These are phyloP conservation scores for Monascus ruber DNA, from an alignment of 2,329 filamentous ascomycete species.

Conservation along the genomic window DNA sequence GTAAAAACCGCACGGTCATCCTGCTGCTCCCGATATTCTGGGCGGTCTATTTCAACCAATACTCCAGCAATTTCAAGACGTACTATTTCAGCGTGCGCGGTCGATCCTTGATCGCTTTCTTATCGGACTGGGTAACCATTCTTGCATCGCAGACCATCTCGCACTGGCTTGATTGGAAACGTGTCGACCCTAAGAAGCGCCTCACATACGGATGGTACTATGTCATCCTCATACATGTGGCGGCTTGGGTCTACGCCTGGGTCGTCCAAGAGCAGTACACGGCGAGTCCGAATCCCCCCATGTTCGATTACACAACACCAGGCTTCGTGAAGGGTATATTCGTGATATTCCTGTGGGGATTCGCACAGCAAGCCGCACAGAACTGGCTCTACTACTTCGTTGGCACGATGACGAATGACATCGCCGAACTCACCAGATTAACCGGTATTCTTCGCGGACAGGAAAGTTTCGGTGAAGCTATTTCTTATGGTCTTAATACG, in stretches of 20 bases:
- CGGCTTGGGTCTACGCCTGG: conserved; percentile 44
- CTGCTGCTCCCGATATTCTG: conserved; percentile 35
- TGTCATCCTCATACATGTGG: conserved; percentile 33
- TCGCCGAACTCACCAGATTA: conserved; percentile 17
- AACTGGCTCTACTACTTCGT: conserved; percentile 48
- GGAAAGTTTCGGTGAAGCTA: conserved; percentile 35
- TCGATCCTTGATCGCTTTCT: conserved; percentile 37
- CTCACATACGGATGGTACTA: conserved; percentile 29
- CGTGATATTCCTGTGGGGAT: conserved; percentile 39
- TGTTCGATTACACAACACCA: conserved; percentile 30
- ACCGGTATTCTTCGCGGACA: conserved; percentile 35
- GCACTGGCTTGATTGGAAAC: conserved; percentile 34
- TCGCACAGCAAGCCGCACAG: conserved; percentile 42
- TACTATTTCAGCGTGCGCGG: conserved; percentile 39
- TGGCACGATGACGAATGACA: conserved; percentile 2
- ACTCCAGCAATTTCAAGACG: conserved; percentile 36
- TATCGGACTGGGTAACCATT: conserved; percentile 29
- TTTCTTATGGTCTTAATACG: conserved; percentile 35
- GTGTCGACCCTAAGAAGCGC: conserved; percentile 28
- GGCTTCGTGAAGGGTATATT: conserved; percentile 40
- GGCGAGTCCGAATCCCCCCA: conserved; percentile 20
- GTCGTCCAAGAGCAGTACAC: conserved; percentile 43
- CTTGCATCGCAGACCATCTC: conserved; percentile 37
- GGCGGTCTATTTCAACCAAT: conserved; percentile 36
- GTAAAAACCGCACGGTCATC: conserved; percentile 19